Evolutionary conservation across 768 basidiomycete genomes (phyloP).

Genomic region (Cystobasidium tubakii): DNA sequence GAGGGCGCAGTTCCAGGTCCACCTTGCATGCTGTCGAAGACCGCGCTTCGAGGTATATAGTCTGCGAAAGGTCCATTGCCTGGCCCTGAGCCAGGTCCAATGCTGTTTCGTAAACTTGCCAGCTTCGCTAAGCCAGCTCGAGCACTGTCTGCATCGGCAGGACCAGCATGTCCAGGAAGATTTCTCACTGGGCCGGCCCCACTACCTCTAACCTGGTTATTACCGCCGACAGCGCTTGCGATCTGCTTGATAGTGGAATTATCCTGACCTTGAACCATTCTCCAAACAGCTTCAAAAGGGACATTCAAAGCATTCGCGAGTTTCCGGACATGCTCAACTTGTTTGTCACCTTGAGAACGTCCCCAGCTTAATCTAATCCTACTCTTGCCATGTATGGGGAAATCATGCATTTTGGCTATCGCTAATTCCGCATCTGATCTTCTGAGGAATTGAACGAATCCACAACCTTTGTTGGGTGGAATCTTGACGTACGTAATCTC

Average conservation of each 20-base stretch:
- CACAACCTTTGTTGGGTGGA: conserved; percentile 91
- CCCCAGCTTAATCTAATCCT: conserved; percentile 89
- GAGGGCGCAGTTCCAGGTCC: background rate
- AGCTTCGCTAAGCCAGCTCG: conserved; percentile 16
- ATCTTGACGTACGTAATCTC: conserved; percentile 67
- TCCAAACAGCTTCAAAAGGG: conserved; percentile 45
- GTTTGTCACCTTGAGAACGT: conserved; percentile 60
- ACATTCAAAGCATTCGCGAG: conserved; percentile 44
- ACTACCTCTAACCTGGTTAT: background rate
- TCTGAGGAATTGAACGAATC: conserved; percentile 88
- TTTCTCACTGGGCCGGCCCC: background rate
- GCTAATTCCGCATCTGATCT: conserved; percentile 78
- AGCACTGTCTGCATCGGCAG: conserved; percentile 1
- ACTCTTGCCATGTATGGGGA: conserved; percentile 77
- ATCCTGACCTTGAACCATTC: conserved; percentile 46
- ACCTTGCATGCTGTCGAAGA: background rate
- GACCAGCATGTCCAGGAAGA: background rate
- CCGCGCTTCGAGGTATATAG: background rate
- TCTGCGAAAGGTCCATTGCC: background rate
- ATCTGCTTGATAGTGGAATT: conserved; percentile 46
- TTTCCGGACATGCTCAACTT: conserved; percentile 46
- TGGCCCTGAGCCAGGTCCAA: background rate
- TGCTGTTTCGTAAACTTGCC: background rate
- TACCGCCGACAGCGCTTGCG: conserved; percentile 41
- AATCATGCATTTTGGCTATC: conserved; percentile 95